Evolutionary conservation across 2,329 filamentous ascomycete species (phyloP).

Genomic region (Trichoderma koningii): DNA sequence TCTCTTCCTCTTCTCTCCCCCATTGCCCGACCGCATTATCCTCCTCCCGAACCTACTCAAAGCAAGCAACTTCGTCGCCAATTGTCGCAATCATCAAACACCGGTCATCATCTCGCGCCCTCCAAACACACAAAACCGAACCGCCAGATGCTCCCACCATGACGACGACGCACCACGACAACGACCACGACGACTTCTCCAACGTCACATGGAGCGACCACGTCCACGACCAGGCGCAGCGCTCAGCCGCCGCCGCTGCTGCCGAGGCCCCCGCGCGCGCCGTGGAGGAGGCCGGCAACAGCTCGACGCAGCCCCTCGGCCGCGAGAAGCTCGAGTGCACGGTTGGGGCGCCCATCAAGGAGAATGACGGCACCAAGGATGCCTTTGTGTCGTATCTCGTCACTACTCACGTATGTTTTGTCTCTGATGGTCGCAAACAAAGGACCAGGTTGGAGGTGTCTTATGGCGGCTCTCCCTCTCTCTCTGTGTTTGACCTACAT

Average conservation of each 20-base stretch:
- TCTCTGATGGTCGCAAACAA: not conserved
- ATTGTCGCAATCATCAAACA: not conserved
- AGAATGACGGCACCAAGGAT: constrained; percentile 95
- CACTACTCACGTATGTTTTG: constrained; percentile 71
- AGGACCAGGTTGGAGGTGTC: not conserved
- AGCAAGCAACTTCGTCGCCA: not conserved
- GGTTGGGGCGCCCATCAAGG: constrained; percentile 83
- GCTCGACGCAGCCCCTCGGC: constrained; percentile 61
- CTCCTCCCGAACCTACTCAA: not conserved
- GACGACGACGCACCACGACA: constrained; percentile 36
- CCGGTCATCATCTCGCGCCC: not conserved
- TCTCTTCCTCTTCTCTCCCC: not conserved
- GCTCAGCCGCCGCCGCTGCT: constrained; percentile 26
- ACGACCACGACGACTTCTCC: constrained; percentile 72
- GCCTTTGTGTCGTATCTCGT: constrained; percentile 95
- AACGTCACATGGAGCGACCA: constrained; percentile 77
- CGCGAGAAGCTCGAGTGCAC: constrained; percentile 79
- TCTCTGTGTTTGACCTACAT: too few relatives aligned
- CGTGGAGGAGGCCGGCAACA: constrained; percentile 49
- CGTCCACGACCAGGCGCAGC: constrained; percentile 43
- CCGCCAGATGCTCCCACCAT: constrained; percentile 23
- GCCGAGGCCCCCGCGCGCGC: constrained; percentile 38
- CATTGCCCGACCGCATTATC: not conserved
- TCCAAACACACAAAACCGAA: not conserved
- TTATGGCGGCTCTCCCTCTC: not conserved